Base-by-base conservation (phyloP, 495 filamentous ascomycete species). In the Xylaria venustula region DNA sequence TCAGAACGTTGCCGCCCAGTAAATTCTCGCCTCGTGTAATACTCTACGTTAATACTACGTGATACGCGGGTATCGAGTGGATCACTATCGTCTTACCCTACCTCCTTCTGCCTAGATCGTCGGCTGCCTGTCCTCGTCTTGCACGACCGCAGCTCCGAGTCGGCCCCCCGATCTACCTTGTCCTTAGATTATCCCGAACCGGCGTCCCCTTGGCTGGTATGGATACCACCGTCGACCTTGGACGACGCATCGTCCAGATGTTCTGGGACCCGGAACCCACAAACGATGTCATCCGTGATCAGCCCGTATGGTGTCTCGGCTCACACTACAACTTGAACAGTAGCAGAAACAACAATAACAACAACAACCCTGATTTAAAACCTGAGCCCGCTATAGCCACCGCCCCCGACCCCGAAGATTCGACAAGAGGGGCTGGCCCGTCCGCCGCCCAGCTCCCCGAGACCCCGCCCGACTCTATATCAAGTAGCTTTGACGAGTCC, bases 191-290 rank as follows among this genome's bases (percentile, higher is more conserved):
- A 53, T 23, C 23, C 19, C 9, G 14, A n/a, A 49, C 15, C 46
- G 22, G 25, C 17, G 36, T 30, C 46, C 36, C 41, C 7, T 19
- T 45, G 14, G 8, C 25, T 30, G 32, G 28, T 15, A 77, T 80
- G 78, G 78, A 79, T 51, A 71, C 71, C 23, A 76, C 78, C 12
- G 73, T 75, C 36, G 75, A 73, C 20, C 58, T 76, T 22, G 72
- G 75, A 77, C 92, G 91, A 73, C 87, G 90, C 58, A 85, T 98
- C 58, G 86, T 97, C 30, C 90, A 93, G 68, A 92, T 90, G 76
- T 90, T 98, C 64, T 99, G 93, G 91, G 95, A 98, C 64, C 92
- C 93, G 0, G 88, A 93, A 64, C 93, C 94, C 25, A 84, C 83
- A 64, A 97, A 97, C 72, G 90, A 96, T 67, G 80, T 89, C 54